Conservation (phyloP, 2,329 filamentous ascomycete species). For the Claviceps pusilla region DNA sequence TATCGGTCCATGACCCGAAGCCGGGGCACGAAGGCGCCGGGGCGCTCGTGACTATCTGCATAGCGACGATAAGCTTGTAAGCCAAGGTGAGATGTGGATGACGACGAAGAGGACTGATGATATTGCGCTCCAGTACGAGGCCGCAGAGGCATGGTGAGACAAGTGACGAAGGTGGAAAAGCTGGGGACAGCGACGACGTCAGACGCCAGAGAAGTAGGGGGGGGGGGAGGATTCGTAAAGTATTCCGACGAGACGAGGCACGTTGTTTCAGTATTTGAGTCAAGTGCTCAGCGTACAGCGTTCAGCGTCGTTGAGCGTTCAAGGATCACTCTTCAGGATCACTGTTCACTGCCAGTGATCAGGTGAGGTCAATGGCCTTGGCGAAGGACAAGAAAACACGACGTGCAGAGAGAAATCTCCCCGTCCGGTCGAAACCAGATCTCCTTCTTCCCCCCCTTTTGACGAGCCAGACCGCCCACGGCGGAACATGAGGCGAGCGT, state of each 20-base stretch:
- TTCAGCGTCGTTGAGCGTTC: not conserved
- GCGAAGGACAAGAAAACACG: not conserved
- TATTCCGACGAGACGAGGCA: too few species aligned
- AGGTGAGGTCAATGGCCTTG: not conserved
- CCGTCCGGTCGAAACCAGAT: not conserved
- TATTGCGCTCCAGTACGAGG: constrained; percentile 16
- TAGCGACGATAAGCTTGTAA: constrained; percentile 20
- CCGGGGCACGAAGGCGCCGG: constrained; percentile 52
- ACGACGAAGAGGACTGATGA: constrained; percentile 11
- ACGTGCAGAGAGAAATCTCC: not conserved
- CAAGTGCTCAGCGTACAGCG: not conserved
- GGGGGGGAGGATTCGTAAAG: not conserved
- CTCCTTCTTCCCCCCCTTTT: not conserved
- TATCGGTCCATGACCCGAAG: constrained; percentile 85
- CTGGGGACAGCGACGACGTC: not conserved
- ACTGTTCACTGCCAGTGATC: not conserved
- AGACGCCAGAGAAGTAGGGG: not conserved
- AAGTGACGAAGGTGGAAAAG: not conserved
- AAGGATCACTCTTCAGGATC: not conserved
- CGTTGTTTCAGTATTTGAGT: not conserved
- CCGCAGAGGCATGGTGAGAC: constrained; percentile 18
- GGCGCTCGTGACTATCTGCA: constrained; percentile 39
- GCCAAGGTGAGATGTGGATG: constrained; percentile 5
- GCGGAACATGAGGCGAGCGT: not conserved
- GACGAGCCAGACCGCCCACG: not conserved